Evolutionary conservation across 352 stramenopile species (phyloP), one percentile per base, ranked within the genome.

Genomic region (Pythium guiyangense): DNA sequence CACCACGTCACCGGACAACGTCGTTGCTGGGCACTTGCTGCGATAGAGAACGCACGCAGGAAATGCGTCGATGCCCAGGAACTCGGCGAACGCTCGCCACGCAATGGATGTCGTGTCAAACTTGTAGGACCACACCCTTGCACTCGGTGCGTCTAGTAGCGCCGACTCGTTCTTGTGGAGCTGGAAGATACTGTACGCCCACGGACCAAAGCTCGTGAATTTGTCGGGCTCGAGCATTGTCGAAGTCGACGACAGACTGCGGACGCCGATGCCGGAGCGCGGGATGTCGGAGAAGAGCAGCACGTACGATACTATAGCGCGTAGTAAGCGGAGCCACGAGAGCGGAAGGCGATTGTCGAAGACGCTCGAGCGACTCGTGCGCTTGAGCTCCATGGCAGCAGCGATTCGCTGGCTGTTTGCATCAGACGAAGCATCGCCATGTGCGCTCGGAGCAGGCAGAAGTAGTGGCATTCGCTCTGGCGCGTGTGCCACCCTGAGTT

Each of bases 101-200:
- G 20, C 54, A 15, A 53, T 34, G 18, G 44, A 60, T 8, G 54
- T 60, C 34, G 54, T 53, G 46, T 60, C 54, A 6, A 53, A 60
- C 54, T 60, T 60, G 54, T 60, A 60, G 15, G 27, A 34, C 54
- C 54, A 60, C 0, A 60, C 43, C 17, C 47, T 53, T 3, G 17
- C 25, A 20, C 40, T 29, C 29, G 29, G 31, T n/a, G 35, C 22
- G 17, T 46, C 49, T 14, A 12, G 2, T n/a, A 9, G 11, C 12
- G 14, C 22, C n/a, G 48, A 37, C 25, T 55, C 49, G 35, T 47
- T 55, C 20, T 22, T 55, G 11, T 35, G 22, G 3, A 57, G 18
- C 4, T 40, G 40, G 8, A 10, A 5, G 3, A 57, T 26, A 10
- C 37, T 17, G 52, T 57, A 57, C 26, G 39, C 25, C 52, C 39